Percentiles rank a stretch among this genome's conserved stretches.
Conservation (phyloP, 148 eudicot genomes). For the Rhododendron henanense region DNA sequence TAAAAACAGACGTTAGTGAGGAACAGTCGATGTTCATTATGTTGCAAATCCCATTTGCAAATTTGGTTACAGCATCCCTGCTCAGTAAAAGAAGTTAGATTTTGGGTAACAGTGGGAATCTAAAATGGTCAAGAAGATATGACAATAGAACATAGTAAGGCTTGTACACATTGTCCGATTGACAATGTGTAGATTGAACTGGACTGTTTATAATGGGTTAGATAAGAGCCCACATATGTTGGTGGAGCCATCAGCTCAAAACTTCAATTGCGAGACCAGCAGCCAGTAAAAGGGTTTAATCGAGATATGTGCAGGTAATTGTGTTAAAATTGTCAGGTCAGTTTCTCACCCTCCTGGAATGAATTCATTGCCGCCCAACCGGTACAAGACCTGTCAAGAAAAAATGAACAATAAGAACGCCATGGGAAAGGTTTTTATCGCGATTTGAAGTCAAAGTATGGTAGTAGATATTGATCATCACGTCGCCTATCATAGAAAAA, state of each 20-base stretch:
- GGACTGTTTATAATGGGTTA: not conserved
- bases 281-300: too few relatives aligned
- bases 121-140: not conserved
- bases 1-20: slow-evolving; percentile 17
- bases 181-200: not conserved
- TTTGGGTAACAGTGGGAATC: not conserved
- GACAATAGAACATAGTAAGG: not conserved
- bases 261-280: too few relatives aligned
- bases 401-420: not conserved
- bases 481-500: slow-evolving; percentile 32
- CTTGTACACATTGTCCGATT: not conserved
- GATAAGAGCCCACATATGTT: not conserved
- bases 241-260: not conserved
- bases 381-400: slow-evolving; percentile 29
- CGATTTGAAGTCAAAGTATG: not conserved
- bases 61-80: slow-evolving; percentile 29
- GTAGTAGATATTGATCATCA: slow-evolving; percentile 2
- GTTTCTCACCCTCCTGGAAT: slow-evolving; percentile 43
- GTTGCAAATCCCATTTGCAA: slow-evolving; percentile 25
- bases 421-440: not conserved
- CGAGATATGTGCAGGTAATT: not conserved
- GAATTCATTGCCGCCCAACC: slow-evolving; percentile 40
- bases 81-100: not conserved
- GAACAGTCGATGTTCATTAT: slow-evolving; percentile 21
- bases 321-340: not conserved